Evolutionary conservation across 768 basidiomycete genomes (phyloP).

Genomic region (Boletus sp.): DNA sequence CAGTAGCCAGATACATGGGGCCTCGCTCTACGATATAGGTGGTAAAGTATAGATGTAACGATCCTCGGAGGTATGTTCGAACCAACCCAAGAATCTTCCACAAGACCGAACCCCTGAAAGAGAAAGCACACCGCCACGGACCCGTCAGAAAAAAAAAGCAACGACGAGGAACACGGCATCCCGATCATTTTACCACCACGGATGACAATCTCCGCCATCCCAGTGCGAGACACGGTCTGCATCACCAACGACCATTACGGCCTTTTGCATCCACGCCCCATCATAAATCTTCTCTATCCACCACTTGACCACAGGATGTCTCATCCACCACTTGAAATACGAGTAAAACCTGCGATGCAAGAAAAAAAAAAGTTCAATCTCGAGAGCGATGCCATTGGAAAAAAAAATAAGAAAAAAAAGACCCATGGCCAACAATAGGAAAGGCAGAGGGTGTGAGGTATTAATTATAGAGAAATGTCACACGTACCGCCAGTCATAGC

Average conservation of each 20-base stretch:
- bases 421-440: neutral
- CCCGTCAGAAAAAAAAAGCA: too few species aligned
- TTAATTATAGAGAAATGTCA: neutral
- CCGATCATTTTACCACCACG: conserved; percentile 3
- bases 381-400: neutral
- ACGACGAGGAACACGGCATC: neutral
- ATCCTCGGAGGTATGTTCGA: neutral
- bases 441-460: neutral
- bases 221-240: conserved; percentile 16
- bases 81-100: neutral
- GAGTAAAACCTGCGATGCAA: conserved; percentile 23
- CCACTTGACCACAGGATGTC: conserved; percentile 41
- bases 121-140: neutral
- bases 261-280: conserved; percentile 39
- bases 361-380: conserved; percentile 15
- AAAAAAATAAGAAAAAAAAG: neutral
- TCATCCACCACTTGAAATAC: conserved; percentile 37
- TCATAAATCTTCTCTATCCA: conserved; percentile 38
- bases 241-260: conserved; percentile 38
- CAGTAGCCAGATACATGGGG: too few species aligned
- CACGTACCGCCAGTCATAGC: conserved; percentile 36
- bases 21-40: too few species aligned
- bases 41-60: neutral
- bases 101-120: neutral
- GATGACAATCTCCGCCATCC: conserved; percentile 27